Percentiles rank a stretch among this genome's conserved stretches.
Evolutionary conservation across 2,329 filamentous ascomycete species (phyloP).

Genomic region (Aspergillus hiratsukae): DNA sequence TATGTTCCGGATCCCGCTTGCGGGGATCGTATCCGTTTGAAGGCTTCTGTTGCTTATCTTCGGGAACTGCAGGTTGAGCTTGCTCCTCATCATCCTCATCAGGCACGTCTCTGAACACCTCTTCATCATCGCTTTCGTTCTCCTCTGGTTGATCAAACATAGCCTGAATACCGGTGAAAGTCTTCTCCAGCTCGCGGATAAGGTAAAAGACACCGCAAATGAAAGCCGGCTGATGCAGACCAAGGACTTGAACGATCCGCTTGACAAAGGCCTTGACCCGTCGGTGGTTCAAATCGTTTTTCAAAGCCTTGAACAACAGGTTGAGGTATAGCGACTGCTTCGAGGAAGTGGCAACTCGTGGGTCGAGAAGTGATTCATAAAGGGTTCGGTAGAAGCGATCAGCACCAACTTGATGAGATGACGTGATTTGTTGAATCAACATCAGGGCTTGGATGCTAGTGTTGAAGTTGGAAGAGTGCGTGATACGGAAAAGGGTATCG

Average conservation of each 20-base stretch:
- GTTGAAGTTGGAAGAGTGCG: slow-evolving; percentile 98
- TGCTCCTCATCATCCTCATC: slow-evolving; percentile 49
- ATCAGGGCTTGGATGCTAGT: slow-evolving; percentile 94
- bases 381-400: slow-evolving; percentile 94
- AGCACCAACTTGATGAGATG: slow-evolving; percentile 71
- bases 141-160: slow-evolving; percentile 79
- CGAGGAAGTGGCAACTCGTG: slow-evolving; percentile 79
- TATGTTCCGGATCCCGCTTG: slow-evolving; percentile 87
- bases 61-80: slow-evolving; percentile 16
- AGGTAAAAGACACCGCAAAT: slow-evolving; percentile 90
- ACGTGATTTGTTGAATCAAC: slow-evolving; percentile 87
- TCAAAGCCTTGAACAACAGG: slow-evolving; percentile 79
- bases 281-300: slow-evolving; percentile 82
- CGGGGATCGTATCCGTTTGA: slow-evolving; percentile 68
- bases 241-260: slow-evolving; percentile 79
- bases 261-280: slow-evolving; percentile 96
- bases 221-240: slow-evolving; percentile 87
- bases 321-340: slow-evolving; percentile 97
- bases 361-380: slow-evolving; percentile 91
- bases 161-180: slow-evolving; percentile 73
- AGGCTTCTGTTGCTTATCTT: slow-evolving; percentile 28
- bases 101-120: slow-evolving; percentile 63
- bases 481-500: slow-evolving; percentile 90
- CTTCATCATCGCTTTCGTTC: slow-evolving; percentile 64
- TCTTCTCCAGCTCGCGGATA: slow-evolving; percentile 71